Base-by-base conservation (phyloP, 1,284 basidiomycete genomes). In the Wolfiporia cocos region DNA sequence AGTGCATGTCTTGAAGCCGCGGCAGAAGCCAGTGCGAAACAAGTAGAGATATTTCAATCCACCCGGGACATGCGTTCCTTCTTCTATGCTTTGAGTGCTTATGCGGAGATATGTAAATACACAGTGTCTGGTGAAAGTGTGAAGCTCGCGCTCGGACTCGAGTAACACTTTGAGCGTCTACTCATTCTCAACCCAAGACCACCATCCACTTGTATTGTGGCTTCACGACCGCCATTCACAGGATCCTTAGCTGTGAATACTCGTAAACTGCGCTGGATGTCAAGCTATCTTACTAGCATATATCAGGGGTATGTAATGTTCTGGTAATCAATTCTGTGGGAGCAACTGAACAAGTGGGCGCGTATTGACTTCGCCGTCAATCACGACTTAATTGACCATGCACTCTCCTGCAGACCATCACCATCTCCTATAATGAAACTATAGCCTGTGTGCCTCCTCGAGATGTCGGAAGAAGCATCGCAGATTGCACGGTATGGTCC, bases 391-490 rank as follows among this genome's bases (percentile, higher is more conserved):
- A n/a, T n/a, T n/a, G 31, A 10, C 34, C 7, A 19, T 20, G 15
- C 7, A 20, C 9, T 15, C 15, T 19, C 17, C 17, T 36, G 11
- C 15, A 20, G 34, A 19, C 34, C 19, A 6, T 17, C 18, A 11
- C 21, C 28, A n/a, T 29, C 28, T n/a, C n/a, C 28, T 29, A 23
- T 11, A 36, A 36, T 36, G 34, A 36, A 36, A 15, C 17, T 21
- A 20, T 18, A 36, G 19, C 34, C 7, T 18, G 9, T n/a, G 12
- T 23, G 31, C 9, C 28, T 22, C n/a, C n/a, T 24, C 21, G 18
- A 31, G 17, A 59, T 59, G 58, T 48, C 56, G 14, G 56, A 59
- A 49, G 56, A 54, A 48, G 48, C 56, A 14, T 49, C 53, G 37
- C 50, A 53, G 21, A 48, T 56, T 24, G 45, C 52, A 40, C 47